These are phyloP conservation scores for Dactylellina haptotyla DNA, from an alignment of 2,329 filamentous ascomycete genomes.

Conservation along the genomic window DNA sequence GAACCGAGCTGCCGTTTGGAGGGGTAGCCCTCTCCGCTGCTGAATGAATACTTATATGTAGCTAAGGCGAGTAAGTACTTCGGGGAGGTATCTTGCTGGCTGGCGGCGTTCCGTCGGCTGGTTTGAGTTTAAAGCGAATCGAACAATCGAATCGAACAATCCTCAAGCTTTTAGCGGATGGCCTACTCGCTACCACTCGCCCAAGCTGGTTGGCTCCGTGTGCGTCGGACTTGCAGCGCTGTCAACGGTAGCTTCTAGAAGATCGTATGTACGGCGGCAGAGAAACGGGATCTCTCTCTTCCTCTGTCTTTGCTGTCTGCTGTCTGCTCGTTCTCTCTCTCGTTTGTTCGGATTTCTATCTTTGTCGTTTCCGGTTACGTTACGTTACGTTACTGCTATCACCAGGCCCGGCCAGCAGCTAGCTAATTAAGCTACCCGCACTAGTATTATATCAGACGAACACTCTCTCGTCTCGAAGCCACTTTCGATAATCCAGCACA, in stretches of 20 bases:
- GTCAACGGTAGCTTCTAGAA: conserved; percentile 49
- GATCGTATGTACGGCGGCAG: too few relatives aligned
- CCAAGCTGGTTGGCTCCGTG: not conserved
- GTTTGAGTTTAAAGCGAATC: too few relatives aligned
- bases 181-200: conserved; percentile 30
- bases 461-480: conserved; percentile 34
- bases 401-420: not conserved
- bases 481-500: too few relatives aligned
- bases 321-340: too few relatives aligned
- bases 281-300: too few relatives aligned
- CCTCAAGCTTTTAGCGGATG: not conserved
- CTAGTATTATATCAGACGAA: not conserved
- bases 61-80: too few relatives aligned
- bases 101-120: too few relatives aligned
- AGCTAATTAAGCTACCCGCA: not conserved
- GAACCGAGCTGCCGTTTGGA: not conserved
- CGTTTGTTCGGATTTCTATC: too few relatives aligned
- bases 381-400: conserved; percentile 25
- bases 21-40: not conserved
- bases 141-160: not conserved
- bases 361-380: not conserved
- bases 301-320: too few relatives aligned
- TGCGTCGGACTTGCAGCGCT: conserved; percentile 11
- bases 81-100: not conserved
- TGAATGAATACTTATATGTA: not conserved